Evolutionary conservation across 2,329 filamentous ascomycete genomes (phyloP).

Genomic region (Alternaria arborescens): DNA sequence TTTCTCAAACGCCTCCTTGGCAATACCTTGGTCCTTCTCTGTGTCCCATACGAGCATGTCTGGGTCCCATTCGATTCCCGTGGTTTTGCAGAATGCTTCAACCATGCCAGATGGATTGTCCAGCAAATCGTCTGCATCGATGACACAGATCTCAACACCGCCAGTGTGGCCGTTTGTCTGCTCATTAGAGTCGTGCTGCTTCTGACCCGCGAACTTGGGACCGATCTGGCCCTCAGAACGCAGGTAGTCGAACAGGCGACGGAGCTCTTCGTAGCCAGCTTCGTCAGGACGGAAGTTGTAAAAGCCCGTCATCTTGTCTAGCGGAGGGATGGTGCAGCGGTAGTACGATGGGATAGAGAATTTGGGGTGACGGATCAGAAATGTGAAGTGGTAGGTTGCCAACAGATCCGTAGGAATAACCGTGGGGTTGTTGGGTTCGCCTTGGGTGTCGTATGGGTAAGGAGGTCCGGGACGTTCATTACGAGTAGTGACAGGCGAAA

Average conservation of each 20-base stretch:
- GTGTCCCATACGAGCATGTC: conserved; percentile 87
- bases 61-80: conserved; percentile 77
- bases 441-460: conserved; percentile 66
- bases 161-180: conserved; percentile 45
- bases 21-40: conserved; percentile 73
- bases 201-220: conserved; percentile 65
- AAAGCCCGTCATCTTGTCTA: conserved; percentile 84
- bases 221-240: conserved; percentile 74
- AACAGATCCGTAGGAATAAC: conserved; percentile 79
- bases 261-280: conserved; percentile 89
- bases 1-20: conserved; percentile 85
- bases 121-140: conserved; percentile 94
- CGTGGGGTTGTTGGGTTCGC: conserved; percentile 80
- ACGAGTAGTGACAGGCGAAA: conserved; percentile 46
- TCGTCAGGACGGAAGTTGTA: conserved; percentile 85
- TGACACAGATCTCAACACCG: conserved; percentile 75
- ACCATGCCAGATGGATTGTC: conserved; percentile 82
- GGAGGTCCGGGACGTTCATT: conserved; percentile 50
- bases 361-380: conserved; percentile 95
- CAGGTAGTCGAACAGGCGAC: conserved; percentile 86
- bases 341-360: conserved; percentile 92
- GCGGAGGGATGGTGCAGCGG: conserved; percentile 89
- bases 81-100: conserved; percentile 79
- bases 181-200: conserved; percentile 44
- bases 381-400: conserved; percentile 88